Conservation (phyloP, 768 basidiomycete genomes). For the Boletus bicolor region DNA sequence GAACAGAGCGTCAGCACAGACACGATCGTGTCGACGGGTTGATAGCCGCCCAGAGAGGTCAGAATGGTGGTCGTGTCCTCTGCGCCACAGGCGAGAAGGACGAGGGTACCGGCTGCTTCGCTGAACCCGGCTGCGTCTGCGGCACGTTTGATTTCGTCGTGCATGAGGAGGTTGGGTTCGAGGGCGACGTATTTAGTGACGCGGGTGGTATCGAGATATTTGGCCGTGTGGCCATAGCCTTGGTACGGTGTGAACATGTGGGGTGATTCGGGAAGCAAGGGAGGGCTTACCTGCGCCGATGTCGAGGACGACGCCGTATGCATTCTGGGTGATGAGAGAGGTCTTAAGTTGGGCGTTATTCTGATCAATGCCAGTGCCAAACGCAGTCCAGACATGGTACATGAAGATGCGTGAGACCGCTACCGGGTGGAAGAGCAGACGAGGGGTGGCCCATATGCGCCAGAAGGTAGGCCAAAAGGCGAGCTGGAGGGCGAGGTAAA, state of each 20-base stretch:
- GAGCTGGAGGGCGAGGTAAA: constrained; percentile 36
- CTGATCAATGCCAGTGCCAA: constrained; percentile 48
- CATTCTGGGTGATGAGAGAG: constrained; percentile 49
- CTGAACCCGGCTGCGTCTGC: constrained; percentile 52
- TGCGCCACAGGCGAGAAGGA: constrained; percentile 62
- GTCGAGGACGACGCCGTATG: constrained; percentile 62
- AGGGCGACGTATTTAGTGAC: constrained; percentile 69
- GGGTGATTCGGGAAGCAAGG: too few relatives aligned
- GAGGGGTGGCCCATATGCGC: constrained; percentile 39
- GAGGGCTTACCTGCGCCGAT: constrained; percentile 55
- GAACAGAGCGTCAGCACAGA: constrained; percentile 67
- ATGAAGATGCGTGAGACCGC: constrained; percentile 55
- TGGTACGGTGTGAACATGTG: background rate
- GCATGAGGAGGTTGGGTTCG: constrained; percentile 69
- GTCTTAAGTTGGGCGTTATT: constrained; percentile 40
- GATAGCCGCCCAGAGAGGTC: constrained; percentile 34
- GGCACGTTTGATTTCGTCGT: constrained; percentile 45
- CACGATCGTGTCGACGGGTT: constrained; percentile 56
- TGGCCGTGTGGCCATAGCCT: constrained; percentile 64
- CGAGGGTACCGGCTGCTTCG: constrained; percentile 49
- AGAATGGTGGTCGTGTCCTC: constrained; percentile 53
- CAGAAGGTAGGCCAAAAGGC: constrained; percentile 47
- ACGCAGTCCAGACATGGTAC: constrained; percentile 51
- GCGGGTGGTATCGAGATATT: constrained; percentile 52
- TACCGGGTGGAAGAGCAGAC: constrained; percentile 43